phyloP scores from a whole-genome alignment of 495 filamentous ascomycete species.

The Baudoinia panamericana region DNA sequence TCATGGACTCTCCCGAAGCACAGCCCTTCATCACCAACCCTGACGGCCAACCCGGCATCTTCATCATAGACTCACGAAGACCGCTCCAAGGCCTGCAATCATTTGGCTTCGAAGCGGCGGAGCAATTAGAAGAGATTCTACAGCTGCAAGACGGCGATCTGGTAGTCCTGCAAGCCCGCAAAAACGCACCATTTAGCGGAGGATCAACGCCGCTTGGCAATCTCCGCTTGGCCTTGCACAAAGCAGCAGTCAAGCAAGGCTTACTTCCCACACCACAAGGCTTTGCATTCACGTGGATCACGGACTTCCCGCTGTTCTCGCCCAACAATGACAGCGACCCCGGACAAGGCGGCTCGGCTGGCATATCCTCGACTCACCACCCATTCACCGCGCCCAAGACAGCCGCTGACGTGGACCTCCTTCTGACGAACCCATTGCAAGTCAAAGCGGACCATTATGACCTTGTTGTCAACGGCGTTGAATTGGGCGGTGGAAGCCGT shows the following conservation, averaged over 20 bases:
- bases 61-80: constrained; percentile 53
- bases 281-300: constrained; percentile 70
- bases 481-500: constrained; percentile 82
- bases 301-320: constrained; percentile 83
- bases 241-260: constrained; percentile 44
- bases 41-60: constrained; percentile 60
- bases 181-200: constrained; percentile 43
- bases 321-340: constrained; percentile 54
- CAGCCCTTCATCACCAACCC: constrained; percentile 48
- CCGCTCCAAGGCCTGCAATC: constrained; percentile 58
- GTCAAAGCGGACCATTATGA: constrained; percentile 82
- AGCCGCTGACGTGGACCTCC: constrained; percentile 56
- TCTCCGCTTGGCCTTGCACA: constrained; percentile 57
- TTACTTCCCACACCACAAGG: constrained; percentile 41
- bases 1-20: constrained; percentile 55
- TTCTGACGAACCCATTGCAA: constrained; percentile 55
- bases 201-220: constrained; percentile 72
- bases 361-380: constrained; percentile 81
- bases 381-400: constrained; percentile 85
- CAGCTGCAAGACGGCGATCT: constrained; percentile 56
- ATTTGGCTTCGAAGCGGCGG: constrained; percentile 62
- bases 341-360: constrained; percentile 68
- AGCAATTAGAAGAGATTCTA: constrained; percentile 40
- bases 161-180: constrained; percentile 66
- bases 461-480: constrained; percentile 87